These are phyloP conservation scores for Phialophora expanda DNA, from an alignment of 2,329 filamentous ascomycete genomes.

Conservation along the genomic window DNA sequence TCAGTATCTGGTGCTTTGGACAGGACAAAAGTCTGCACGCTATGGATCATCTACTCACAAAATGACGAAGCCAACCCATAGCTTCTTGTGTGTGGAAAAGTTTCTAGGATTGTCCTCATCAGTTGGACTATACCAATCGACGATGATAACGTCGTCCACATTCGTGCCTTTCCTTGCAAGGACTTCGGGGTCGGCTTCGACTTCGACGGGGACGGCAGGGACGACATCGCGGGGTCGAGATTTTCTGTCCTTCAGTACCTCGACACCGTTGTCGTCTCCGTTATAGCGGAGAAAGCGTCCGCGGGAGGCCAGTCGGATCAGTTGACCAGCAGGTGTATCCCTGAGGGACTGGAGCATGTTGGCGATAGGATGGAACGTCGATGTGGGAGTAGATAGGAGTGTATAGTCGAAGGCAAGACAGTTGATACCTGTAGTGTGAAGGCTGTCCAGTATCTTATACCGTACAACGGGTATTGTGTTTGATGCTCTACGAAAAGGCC, in stretches of 20 bases:
- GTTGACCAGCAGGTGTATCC: constrained; percentile 11
- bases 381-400: background rate
- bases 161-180: constrained; percentile 13
- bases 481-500: background rate
- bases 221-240: background rate
- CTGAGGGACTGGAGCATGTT: constrained; percentile 2
- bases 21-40: background rate
- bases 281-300: constrained; percentile 5
- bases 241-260: constrained; percentile 1
- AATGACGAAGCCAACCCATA: constrained; percentile 38
- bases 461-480: background rate
- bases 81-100: constrained; percentile 41
- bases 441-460: background rate
- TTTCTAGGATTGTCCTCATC: constrained; percentile 58
- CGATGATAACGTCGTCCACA: constrained; percentile 43
- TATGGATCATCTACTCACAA: constrained; percentile 3
- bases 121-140: constrained; percentile 53
- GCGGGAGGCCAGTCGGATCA: constrained; percentile 3
- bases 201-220: background rate
- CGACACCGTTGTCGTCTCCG: constrained; percentile 1
- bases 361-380: background rate
- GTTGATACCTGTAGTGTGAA: background rate
- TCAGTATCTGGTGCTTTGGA: background rate
- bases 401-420: background rate
- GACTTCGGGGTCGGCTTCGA: constrained; percentile 7